Evolutionary conservation across 768 basidiomycete species (phyloP), one percentile per base, ranked within the genome.

Genomic region (Plicaturopsis crispa): DNA sequence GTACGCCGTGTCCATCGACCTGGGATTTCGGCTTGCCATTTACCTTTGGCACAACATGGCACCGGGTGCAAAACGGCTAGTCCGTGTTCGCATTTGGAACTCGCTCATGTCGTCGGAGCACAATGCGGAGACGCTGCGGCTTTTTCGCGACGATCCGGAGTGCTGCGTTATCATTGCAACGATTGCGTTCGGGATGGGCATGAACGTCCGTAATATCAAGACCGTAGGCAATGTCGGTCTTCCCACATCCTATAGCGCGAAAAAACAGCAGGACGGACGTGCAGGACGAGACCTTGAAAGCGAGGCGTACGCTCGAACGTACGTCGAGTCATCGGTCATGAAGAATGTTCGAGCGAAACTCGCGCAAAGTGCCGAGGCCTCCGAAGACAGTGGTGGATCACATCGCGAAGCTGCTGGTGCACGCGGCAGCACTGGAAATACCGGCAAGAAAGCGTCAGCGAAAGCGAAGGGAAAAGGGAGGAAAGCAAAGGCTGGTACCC

Each of bases 1-100:
- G n/a, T n/a, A n/a, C n/a, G n/a, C n/a, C n/a, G n/a, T n/a, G n/a
- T n/a, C n/a, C n/a, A n/a, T n/a, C n/a, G n/a, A n/a, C n/a, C n/a
- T n/a, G n/a, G n/a, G n/a, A n/a, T n/a, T n/a, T n/a, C n/a, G n/a
- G n/a, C n/a, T n/a, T n/a, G n/a, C n/a, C 34, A 5, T 30, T 1
- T 42, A 48, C 18, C 39, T 47, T 3, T 40, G 39, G 4, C 30
- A 20, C 16, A 22, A n/a, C 10, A 31, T 36, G 6, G 40, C 44
- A 3, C 22, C 21, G 4, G 44, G 35, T 14, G 19, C 21, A 5
- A 31, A 43, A 26, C 28, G 41, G 13, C 36, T 43, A 2, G 36
- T 28, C 13, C 32, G 36, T 16, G 3, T 43, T 5, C 34, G 34
- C n/a, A 43, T 28, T 16, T 43, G 34, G 13, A 31, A 38, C 14